Evolutionary conservation across 2,329 filamentous ascomycete genomes (phyloP), one percentile per base, ranked within the genome.

Genomic region (Apiospora arundinis): DNA sequence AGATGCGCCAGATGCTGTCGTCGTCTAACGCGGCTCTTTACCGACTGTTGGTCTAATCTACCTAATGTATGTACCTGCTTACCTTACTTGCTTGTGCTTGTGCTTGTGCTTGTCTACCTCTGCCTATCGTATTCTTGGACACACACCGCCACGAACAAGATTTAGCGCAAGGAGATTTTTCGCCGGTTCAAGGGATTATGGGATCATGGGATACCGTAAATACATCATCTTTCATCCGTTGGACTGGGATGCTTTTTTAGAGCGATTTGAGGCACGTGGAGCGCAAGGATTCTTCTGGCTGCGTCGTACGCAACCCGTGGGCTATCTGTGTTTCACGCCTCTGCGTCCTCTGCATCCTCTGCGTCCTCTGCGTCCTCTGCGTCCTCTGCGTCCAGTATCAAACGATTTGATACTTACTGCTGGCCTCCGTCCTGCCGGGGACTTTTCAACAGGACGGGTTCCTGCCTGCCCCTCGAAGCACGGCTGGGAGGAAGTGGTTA

Each of bases 101-200:
- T 32, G 3, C 32, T n/a, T n/a, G n/a, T n/a, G n/a, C n/a, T n/a
- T n/a, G 32, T 32, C 32, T 32, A 32, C 32, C 32, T 32, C 32
- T 32, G 32, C 23, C 23, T 23, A 52, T 52, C 25, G 49, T 56
- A 28, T 18, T 32, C 46, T 49, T n/a, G 56, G 21, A 37, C 18
- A 21, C 56, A 40, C 56, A 63, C 56, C 56, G 56, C 56, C 40
- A 40, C 56, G 32, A 37, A 60, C 28, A 21, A 21, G 52, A 60
- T 60, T n/a, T 48, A 63, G 56, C 56, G 56, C 56, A 37, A 63
- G 56, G 28, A 63, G 56, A 14, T 40, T 63, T 63, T 63, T 40
- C 28, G 56, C 32, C 56, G 32, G 56, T 32, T 40, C 11, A n/a
- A 63, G 32, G 56, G 56, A 63, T 28, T 21, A 4, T 16, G 40